Conservation (phyloP, 2,329 filamentous ascomycete species). For the Sporothrix brasiliensis region DNA sequence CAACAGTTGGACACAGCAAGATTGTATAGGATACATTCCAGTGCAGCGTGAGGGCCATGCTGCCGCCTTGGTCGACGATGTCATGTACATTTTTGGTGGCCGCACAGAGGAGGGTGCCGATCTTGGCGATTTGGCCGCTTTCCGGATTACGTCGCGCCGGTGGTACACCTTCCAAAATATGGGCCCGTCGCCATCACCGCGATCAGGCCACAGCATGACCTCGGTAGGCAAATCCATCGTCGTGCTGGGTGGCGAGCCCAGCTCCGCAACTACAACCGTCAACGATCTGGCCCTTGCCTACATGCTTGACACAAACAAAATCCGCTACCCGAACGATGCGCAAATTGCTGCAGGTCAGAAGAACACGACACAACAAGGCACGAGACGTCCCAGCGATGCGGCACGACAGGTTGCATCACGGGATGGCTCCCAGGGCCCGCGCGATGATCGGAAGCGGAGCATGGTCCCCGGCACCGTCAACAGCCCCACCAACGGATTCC, state of each 20-base stretch:
- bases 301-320: conserved; percentile 91
- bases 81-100: conserved; percentile 99
- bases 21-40: conserved; percentile 97
- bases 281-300: conserved; percentile 88
- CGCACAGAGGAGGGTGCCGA: conserved; percentile 92
- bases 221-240: conserved; percentile 90
- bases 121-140: conserved; percentile 87
- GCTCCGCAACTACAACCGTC: conserved; percentile 76
- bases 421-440: conserved; percentile 57
- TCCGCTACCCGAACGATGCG: conserved; percentile 86
- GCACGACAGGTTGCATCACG: conserved; percentile 50
- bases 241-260: conserved; percentile 91
- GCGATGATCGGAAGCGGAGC: conserved; percentile 55
- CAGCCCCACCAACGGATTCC: conserved; percentile 49
- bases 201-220: conserved; percentile 98
- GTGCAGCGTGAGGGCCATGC: conserved; percentile 92
- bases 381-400: conserved; percentile 43
- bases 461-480: conserved; percentile 45
- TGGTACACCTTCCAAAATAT: conserved; percentile 99
- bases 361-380: conserved; percentile 30
- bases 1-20: conserved; percentile 84
- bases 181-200: conserved; percentile 89
- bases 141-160: conserved; percentile 72
- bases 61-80: conserved; percentile 88
- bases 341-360: conserved; percentile 45